Conservation (phyloP, 495 filamentous ascomycete species). For the Collariella sp. region DNA sequence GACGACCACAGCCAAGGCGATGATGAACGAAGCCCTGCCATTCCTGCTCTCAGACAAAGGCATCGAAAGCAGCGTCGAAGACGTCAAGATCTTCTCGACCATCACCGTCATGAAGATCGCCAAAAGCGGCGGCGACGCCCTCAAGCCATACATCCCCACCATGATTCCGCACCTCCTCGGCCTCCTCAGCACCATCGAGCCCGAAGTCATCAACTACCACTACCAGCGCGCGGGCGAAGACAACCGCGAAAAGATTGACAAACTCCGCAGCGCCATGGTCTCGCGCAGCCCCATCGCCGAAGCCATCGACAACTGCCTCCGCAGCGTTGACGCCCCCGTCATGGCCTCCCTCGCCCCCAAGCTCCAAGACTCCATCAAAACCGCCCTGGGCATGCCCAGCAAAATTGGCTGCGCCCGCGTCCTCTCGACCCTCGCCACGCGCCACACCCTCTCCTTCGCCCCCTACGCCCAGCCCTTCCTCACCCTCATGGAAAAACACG, state of each 20-base stretch:
- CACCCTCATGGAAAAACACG: slow-evolving; percentile 63
- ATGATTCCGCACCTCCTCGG: slow-evolving; percentile 74
- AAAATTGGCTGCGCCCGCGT: slow-evolving; percentile 86
- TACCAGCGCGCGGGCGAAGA: slow-evolving; percentile 86
- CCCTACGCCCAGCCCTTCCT: slow-evolving; percentile 73
- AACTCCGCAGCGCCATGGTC: slow-evolving; percentile 66
- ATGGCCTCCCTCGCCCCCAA: slow-evolving; percentile 63
- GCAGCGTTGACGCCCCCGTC: slow-evolving; percentile 66
- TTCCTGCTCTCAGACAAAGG: slow-evolving; percentile 86
- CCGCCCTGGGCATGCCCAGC: slow-evolving; percentile 79
- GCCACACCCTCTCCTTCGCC: slow-evolving; percentile 61
- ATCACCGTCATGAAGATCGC: slow-evolving; percentile 77
- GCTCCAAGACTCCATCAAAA: slow-evolving; percentile 70
- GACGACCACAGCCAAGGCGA: slow-evolving; percentile 59
- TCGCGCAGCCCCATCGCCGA: slow-evolving; percentile 86
- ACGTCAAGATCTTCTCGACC: slow-evolving; percentile 68
- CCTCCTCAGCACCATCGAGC: slow-evolving; percentile 78
- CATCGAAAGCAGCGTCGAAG: slow-evolving; percentile 75
- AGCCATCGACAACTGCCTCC: slow-evolving; percentile 81
- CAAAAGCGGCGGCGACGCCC: slow-evolving; percentile 65
- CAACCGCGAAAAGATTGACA: slow-evolving; percentile 77
- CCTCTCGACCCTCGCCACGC: slow-evolving; percentile 76
- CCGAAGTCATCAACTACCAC: slow-evolving; percentile 78
- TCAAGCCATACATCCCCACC: slow-evolving; percentile 71
- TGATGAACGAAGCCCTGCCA: slow-evolving; percentile 77